phyloP scores from a whole-genome alignment of 257 asterid genomes.

The Paraleonurus japonicus region DNA sequence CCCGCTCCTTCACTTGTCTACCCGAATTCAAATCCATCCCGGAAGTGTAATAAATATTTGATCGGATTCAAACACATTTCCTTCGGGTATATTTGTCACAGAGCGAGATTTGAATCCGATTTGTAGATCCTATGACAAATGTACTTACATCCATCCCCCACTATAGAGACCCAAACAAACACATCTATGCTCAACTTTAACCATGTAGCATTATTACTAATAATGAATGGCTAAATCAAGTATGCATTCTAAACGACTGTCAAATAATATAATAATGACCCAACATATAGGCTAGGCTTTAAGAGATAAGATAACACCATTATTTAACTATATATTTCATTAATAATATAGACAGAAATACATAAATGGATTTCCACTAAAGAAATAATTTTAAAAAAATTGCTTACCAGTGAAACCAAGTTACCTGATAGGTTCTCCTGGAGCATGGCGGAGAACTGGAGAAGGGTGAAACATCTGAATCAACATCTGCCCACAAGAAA shows the following conservation, averaged over 20 bases:
- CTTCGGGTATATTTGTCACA: not conserved
- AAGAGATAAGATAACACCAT: not conserved
- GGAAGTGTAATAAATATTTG: not conserved
- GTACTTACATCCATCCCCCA: not conserved
- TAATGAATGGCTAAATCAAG: not conserved
- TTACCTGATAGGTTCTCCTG: slow-evolving; percentile 8
- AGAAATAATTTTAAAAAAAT: not conserved
- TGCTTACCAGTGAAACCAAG: slow-evolving; percentile 4
- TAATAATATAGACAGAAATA: not conserved
- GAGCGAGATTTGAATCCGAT: not conserved
- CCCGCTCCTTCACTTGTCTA: not conserved
- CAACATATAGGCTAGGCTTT: not conserved
- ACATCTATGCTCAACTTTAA: not conserved
- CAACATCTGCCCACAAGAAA: slow-evolving; percentile 24
- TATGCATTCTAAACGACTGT: not conserved
- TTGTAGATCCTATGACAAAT: too few relatives aligned
- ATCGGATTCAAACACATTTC: not conserved
- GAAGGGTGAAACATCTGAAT: slow-evolving; percentile 16
- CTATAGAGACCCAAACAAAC: not conserved
- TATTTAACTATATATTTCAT: not conserved
- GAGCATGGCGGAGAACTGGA: slow-evolving; percentile 1
- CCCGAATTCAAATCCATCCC: not conserved
- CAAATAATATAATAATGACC: not conserved
- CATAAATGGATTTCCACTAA: not conserved
- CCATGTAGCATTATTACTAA: not conserved